Evolutionary conservation across 179 eudicot species (phyloP).

Genomic region (Monotropa hypopitys): DNA sequence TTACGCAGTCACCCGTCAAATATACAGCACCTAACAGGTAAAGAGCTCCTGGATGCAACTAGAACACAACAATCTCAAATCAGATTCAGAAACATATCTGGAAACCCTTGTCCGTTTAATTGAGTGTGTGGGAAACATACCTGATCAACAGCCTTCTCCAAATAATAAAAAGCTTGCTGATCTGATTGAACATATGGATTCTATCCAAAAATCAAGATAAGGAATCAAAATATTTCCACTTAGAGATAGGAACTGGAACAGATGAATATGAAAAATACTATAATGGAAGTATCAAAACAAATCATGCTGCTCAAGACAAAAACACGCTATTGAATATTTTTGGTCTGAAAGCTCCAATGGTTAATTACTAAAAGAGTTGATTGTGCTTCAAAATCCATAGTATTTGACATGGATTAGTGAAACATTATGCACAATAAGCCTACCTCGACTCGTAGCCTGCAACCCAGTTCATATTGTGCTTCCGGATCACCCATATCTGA

Average conservation of each 20-base stretch:
- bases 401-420: background rate
- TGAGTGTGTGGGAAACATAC: conserved; percentile 22
- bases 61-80: conserved; percentile 8
- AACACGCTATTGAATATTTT: background rate
- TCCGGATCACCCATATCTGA: conserved; percentile 91
- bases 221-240: conserved; percentile 3
- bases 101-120: background rate
- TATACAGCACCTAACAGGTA: conserved; percentile 85
- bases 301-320: background rate
- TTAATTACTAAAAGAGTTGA: background rate
- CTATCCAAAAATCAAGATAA: conserved; percentile 22
- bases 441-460: conserved; percentile 77
- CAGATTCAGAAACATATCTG: background rate
- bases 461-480: conserved; percentile 73
- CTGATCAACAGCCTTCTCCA: conserved; percentile 89
- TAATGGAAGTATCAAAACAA: background rate
- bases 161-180: conserved; percentile 75
- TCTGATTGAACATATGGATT: conserved; percentile 64
- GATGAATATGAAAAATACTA: background rate
- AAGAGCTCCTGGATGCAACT: conserved; percentile 93
- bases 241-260: background rate
- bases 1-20: conserved; percentile 87
- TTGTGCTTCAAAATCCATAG: background rate
- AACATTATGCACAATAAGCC: background rate
- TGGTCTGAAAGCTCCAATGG: background rate